Percentiles rank a stretch among this genome's conserved stretches.
Evolutionary conservation across 2,329 filamentous ascomycete species (phyloP).

Genomic region (Aspergillus sergii): DNA sequence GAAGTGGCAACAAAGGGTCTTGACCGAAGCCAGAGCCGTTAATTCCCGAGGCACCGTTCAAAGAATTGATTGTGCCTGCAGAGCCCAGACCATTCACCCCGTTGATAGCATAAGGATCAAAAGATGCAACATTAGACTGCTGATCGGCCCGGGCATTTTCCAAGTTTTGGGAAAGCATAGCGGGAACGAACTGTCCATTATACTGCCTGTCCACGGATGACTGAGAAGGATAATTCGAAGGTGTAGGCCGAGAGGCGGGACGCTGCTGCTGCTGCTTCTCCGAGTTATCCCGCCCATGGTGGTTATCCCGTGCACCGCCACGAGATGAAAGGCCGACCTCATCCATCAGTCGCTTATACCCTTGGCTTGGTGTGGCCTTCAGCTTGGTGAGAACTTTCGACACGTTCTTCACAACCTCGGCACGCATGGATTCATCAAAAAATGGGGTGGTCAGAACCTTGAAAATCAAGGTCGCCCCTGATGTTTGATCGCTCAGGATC

Average conservation of each 20-base stretch:
- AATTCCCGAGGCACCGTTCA: slow-evolving; percentile 33
- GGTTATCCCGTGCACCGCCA: slow-evolving; percentile 41
- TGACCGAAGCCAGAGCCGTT: slow-evolving; percentile 40
- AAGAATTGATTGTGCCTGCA: slow-evolving; percentile 22
- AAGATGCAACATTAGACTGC: slow-evolving; percentile 34
- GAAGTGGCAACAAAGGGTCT: slow-evolving; percentile 47
- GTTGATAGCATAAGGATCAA: slow-evolving; percentile 43
- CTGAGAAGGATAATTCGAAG: slow-evolving; percentile 38
- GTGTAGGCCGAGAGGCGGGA: slow-evolving; percentile 45
- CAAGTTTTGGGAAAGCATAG: slow-evolving; percentile 37
- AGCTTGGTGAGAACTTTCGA: slow-evolving; percentile 84
- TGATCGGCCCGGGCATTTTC: slow-evolving; percentile 43
- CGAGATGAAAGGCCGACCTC: slow-evolving; percentile 82
- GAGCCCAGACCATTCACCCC: slow-evolving; percentile 33
- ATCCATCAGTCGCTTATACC: slow-evolving; percentile 98
- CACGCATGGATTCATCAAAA: slow-evolving; percentile 88
- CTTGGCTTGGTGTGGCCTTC: slow-evolving; percentile 91
- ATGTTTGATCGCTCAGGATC: slow-evolving; percentile 87
- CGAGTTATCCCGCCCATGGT: slow-evolving; percentile 41
- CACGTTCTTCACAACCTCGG: slow-evolving; percentile 88
- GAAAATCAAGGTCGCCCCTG: slow-evolving; percentile 94
- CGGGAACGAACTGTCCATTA: slow-evolving; percentile 41
- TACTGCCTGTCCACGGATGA: slow-evolving; percentile 46
- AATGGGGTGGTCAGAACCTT: slow-evolving; percentile 97
- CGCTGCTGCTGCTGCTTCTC: slow-evolving; percentile 49